Base-by-base conservation (phyloP, 306 rosid species). In the Glycine soja region DNA sequence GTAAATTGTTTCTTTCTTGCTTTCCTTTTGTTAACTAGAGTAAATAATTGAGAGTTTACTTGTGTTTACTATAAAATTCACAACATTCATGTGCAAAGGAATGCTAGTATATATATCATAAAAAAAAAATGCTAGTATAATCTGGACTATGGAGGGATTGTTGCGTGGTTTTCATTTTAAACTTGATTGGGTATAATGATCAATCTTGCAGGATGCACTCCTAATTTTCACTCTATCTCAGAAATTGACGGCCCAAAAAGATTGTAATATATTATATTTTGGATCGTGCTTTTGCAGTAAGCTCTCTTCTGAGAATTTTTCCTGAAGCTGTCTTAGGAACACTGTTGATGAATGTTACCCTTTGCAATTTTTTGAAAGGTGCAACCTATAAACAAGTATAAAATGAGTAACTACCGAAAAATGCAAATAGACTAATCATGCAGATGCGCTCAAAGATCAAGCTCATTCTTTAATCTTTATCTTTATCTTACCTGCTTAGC, bases 291-390 rank as follows among this genome's bases (percentile, higher is more conserved):
- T 89, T 92, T 71, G 89, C 86, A 19, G 93, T 90, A 54, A 93
- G 94, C 81, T 90, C 95, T 88, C 97, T 87, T 84, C 99, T 81
- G 19, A 95, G 97, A 58, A 93, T 91, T 83, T 95, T 95, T 38
- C 97, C 99, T 4, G 99, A 86, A 72, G 89, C 87, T 19, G 97
- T 88, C 78, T 89, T 95, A 1, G 97, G 97, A 70, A 92, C 92
- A 53, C 80, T 73, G 76, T 83, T 87, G 82, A 90, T 85, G 87
- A 95, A 95, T 43, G 95, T 83, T 69, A 95, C 97, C 80, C 87
- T 87, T 79, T 92, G 71, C 84, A 91, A 66, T 90, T 94, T 87
- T 88, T 95, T 95, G 88, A 85, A 95, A 38, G 97, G 91, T 8
- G 99, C 92, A 72, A 95, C 97, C 99, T 92, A 85, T 73, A 70